Base-by-base conservation (phyloP, 805 yeast genomes). In the Yarrowia osloensis region DNA sequence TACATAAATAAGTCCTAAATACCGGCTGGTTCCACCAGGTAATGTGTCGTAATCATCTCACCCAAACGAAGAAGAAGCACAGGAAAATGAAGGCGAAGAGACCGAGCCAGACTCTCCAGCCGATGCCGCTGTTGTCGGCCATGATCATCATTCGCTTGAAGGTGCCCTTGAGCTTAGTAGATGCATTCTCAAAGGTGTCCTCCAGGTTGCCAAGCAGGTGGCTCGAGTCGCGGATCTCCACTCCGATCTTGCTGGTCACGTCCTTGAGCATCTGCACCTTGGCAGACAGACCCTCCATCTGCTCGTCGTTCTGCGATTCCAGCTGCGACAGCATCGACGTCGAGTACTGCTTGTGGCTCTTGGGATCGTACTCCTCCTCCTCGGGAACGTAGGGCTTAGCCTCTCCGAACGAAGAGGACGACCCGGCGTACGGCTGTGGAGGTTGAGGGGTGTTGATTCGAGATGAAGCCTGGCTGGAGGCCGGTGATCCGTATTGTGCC, bases 271-370 rank as follows among this genome's bases (percentile, higher is more conserved):
- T 79, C 59, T 79, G 76, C 22, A 88, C 81, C 70, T 84, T 86
- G 44, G 82, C 81, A 37, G 83, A 79, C 82, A 88, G 83, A 1
- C 81, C 77, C 24, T 81, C 80, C 70, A 85, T 74, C 65, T 86
- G 85, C 67, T 85, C 88, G 39, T 86, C 89, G 69, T 83, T 83
- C 73, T 88, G 93, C 3, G 88, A 81, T 74, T 88, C 93, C 59
- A 88, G 74, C 68, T 84, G 86, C 22, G 88, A 82, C 71, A 87
- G 72, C 67, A 82, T 80, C 26, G 52, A 44, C 35, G 66, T 61
- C 35, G 63, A 57, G 28, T 57, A 57, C 37, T 26, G 63, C 35
- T 57, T 57, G 63, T 57, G 63, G 49, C 63, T 57, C 49, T 57
- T 57, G 46, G 63, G 63, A 13, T 57, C 49, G 22, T 57, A 57